Percentiles rank a stretch among this genome's conserved stretches.
These are phyloP conservation scores for Parafenestella ontariensis DNA, from an alignment of 2,329 filamentous ascomycete genomes.

Conservation along the genomic window DNA sequence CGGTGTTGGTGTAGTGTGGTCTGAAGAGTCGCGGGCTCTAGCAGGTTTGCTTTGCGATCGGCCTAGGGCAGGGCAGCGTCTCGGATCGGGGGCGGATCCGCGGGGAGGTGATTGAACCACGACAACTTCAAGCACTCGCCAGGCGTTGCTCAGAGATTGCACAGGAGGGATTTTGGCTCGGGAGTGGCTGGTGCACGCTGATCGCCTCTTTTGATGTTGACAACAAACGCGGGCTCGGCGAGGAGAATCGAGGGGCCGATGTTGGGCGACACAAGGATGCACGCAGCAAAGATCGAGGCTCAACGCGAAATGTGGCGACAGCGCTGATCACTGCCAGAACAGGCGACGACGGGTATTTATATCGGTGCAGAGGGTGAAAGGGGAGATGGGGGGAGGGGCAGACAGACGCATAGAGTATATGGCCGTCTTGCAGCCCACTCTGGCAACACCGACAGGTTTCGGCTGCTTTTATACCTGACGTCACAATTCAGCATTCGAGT, in stretches of 20 bases:
- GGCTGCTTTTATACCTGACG: slow-evolving; percentile 14
- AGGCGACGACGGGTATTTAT: slow-evolving; percentile 15
- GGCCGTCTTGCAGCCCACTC: slow-evolving; percentile 1
- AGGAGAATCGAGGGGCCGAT: slow-evolving; percentile 25
- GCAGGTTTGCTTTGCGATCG: slow-evolving; percentile 36
- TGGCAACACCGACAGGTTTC: slow-evolving; percentile 11
- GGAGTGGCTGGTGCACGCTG: slow-evolving; percentile 2
- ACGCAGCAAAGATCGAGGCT: slow-evolving; percentile 22
- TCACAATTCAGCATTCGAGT: slow-evolving; percentile 21
- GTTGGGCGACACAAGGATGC: slow-evolving; percentile 23
- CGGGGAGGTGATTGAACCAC: slow-evolving; percentile 18
- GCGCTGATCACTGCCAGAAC: slow-evolving; percentile 36
- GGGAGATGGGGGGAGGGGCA: slow-evolving; percentile 15
- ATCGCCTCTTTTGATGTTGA: slow-evolving; percentile 9
- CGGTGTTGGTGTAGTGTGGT: slow-evolving; percentile 22
- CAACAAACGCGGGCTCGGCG: slow-evolving; percentile 26
- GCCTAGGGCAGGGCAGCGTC: slow-evolving; percentile 23
- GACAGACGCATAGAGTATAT: slow-evolving; percentile 9
- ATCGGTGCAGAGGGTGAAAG: slow-evolving; percentile 18
- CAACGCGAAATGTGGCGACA: slow-evolving; percentile 21
- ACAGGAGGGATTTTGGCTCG: slow-evolving; percentile 1
- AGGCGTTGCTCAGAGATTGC: slow-evolving; percentile 10
- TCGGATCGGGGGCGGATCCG: slow-evolving; percentile 28
- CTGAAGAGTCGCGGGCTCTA: slow-evolving; percentile 22
- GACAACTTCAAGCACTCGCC: slow-evolving; percentile 6